phyloP scores from a whole-genome alignment of 495 filamentous ascomycete species.

The Aspergillus funiculosus region DNA sequence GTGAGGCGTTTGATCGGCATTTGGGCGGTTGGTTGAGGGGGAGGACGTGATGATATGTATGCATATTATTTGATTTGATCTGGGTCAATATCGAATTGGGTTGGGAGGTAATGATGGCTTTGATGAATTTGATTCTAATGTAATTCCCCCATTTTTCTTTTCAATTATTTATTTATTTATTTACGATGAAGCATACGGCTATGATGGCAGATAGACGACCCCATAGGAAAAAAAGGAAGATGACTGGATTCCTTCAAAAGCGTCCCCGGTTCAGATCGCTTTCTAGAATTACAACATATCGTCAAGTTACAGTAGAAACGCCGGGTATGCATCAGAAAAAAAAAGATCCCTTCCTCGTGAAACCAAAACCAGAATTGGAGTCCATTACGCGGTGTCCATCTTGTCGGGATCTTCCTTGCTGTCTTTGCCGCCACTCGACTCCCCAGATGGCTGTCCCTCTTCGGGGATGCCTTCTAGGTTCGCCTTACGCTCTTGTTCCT shows the following conservation, averaged over 20 bases:
- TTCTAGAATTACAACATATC: slow-evolving; percentile 27
- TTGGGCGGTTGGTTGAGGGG: slow-evolving; percentile 49
- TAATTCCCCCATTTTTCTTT: slow-evolving; percentile 3
- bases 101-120: too few relatives aligned
- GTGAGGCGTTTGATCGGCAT: slow-evolving; percentile 88
- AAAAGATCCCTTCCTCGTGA: slow-evolving; percentile 4
- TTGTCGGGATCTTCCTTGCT: slow-evolving; percentile 68
- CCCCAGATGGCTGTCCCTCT: slow-evolving; percentile 58
- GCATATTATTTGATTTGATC: neutral
- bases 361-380: neutral
- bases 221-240: slow-evolving; percentile 4
- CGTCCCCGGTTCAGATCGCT: slow-evolving; percentile 11
- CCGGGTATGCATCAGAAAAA: slow-evolving; percentile 42
- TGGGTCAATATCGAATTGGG: neutral
- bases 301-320: slow-evolving; percentile 27
- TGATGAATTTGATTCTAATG: too few relatives aligned
- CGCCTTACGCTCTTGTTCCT: slow-evolving; percentile 63
- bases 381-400: slow-evolving; percentile 55
- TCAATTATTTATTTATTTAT: slow-evolving; percentile 1
- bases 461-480: slow-evolving; percentile 78
- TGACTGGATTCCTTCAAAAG: slow-evolving; percentile 12
- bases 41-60: slow-evolving; percentile 18
- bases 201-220: too few relatives aligned
- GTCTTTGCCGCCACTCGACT: slow-evolving; percentile 59
- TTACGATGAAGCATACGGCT: neutral